Evolutionary conservation across 805 yeast genomes (phyloP).

Genomic region (Helenozyma baotianmanensis): DNA sequence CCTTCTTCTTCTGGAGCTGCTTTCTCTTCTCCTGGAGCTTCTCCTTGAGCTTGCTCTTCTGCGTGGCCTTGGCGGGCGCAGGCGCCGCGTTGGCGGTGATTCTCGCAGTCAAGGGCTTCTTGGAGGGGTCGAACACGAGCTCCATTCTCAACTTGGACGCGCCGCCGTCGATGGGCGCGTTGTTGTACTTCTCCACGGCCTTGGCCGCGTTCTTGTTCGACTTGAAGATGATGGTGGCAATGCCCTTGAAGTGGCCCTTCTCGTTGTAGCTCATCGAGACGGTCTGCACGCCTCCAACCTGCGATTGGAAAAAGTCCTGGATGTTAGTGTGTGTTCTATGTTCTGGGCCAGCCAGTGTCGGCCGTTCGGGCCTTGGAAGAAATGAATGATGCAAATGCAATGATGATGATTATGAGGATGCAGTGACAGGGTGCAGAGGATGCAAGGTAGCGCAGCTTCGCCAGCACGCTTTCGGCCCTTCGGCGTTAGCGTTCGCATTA

Average conservation of each 20-base stretch:
- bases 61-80: conserved; percentile 19
- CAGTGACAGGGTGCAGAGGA: no score
- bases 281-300: conserved; percentile 78
- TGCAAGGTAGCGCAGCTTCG: no score
- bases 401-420: no score
- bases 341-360: no score
- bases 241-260: conserved; percentile 86
- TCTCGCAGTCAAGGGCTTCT: conserved; percentile 70
- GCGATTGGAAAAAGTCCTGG: conserved; percentile 84
- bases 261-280: conserved; percentile 76
- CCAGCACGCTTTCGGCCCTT: no score
- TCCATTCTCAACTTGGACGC: conserved; percentile 70
- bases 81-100: conserved; percentile 47
- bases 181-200: conserved; percentile 82
- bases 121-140: conserved; percentile 79
- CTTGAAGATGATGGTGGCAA: conserved; percentile 80
- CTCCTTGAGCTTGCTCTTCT: conserved; percentile 23
- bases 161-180: conserved; percentile 92
- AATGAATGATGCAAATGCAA: no score
- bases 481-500: no score
- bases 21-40: conserved; percentile 19
- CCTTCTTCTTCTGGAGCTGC: conserved; percentile 31
- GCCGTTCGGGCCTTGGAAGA: not conserved
- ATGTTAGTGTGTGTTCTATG: conserved; percentile 22
- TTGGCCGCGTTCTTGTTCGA: conserved; percentile 62